phyloP scores from a whole-genome alignment of 805 yeast species.

The Hanseniaspora thailandica region DNA sequence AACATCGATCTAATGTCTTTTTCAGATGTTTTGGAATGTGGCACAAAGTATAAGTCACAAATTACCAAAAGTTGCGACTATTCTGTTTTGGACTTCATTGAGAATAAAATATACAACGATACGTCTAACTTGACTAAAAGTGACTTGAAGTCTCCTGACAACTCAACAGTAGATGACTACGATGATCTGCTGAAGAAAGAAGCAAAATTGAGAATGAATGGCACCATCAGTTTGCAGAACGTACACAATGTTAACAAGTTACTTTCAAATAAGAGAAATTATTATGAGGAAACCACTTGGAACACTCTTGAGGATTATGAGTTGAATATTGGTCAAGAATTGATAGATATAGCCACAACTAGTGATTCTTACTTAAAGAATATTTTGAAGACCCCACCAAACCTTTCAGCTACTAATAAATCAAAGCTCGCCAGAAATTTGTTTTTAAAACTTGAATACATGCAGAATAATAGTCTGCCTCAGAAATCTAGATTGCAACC shows the following conservation, averaged over 20 bases:
- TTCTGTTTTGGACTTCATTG: conserved; percentile 4
- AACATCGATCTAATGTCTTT: background rate
- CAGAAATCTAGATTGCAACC: background rate
- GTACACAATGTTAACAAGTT: background rate
- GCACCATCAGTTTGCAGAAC: conserved; percentile 3
- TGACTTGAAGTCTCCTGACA: background rate
- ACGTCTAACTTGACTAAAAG: background rate
- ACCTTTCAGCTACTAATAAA: background rate
- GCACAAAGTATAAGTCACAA: background rate
- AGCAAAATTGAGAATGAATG: conserved; percentile 3
- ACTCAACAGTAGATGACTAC: background rate
- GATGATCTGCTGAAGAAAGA: conserved; percentile 1
- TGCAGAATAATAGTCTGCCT: conserved; percentile 1
- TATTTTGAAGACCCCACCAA: background rate
- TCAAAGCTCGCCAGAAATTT: conserved; percentile 1
- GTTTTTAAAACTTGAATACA: conserved; percentile 11
- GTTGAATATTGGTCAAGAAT: background rate
- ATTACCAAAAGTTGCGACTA: conserved; percentile 6
- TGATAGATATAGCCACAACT: background rate
- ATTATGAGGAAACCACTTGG: background rate
- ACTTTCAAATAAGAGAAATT: background rate
- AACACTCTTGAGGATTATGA: background rate
- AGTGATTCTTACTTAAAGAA: background rate
- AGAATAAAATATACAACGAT: background rate
- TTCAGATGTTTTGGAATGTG: background rate